Percentiles rank a stretch among this genome's conserved stretches.
phyloP scores from a whole-genome alignment of 371 early-diverging fungal species.

The Coemansia sp. region DNA sequence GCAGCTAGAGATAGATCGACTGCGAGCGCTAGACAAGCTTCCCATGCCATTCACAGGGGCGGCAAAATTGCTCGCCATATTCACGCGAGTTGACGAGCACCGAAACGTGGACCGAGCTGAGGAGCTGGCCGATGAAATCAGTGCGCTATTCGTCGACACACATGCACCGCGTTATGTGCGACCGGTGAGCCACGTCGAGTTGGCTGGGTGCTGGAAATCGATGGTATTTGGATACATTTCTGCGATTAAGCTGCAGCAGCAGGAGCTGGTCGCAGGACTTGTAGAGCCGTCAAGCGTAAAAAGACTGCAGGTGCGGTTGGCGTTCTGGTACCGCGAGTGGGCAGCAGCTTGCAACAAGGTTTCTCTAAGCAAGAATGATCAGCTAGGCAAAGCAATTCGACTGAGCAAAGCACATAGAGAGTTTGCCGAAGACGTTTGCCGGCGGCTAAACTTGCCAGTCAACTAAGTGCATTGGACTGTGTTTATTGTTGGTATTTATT shows the following conservation, averaged over 20 bases:
- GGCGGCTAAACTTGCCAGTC: not conserved
- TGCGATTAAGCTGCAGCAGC: constrained; percentile 14
- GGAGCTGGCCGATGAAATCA: constrained; percentile 27
- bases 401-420: not conserved
- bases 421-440: not conserved
- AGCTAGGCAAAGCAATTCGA: no score
- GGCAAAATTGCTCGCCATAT: constrained; percentile 30
- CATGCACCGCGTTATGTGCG: constrained; percentile 15
- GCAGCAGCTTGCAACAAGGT: not conserved
- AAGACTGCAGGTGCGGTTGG: constrained; percentile 17
- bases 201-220: constrained; percentile 30
- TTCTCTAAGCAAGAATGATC: not conserved
- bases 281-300: not conserved
- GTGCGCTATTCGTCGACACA: constrained; percentile 17
- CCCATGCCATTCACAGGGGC: constrained; percentile 29
- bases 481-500: not conserved
- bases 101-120: constrained; percentile 34
- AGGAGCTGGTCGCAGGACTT: not conserved
- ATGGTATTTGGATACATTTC: constrained; percentile 35
- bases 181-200: constrained; percentile 9
- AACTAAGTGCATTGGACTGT: not conserved
- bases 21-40: constrained; percentile 46
- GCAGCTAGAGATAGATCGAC: constrained; percentile 41
- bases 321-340: constrained; percentile 34
- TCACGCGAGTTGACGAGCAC: constrained; percentile 38